Evolutionary conservation across 805 yeast genomes (phyloP), one percentile per base, ranked within the genome.

Genomic region (Ogataea degrootiae): DNA sequence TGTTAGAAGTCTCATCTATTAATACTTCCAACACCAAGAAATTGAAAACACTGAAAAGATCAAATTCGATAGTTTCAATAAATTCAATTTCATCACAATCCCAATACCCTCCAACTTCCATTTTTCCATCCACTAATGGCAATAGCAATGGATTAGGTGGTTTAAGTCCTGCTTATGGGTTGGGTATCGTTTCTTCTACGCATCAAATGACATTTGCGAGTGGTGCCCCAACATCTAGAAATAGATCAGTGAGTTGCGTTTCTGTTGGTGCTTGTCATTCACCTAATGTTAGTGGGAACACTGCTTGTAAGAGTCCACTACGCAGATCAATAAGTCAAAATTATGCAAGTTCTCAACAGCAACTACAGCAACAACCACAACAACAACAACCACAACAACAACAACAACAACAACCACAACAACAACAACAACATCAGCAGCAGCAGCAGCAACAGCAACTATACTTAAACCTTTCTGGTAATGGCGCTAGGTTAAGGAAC

Each of bases 31-130:
- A 51, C 21, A 59, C 64, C 3, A 62, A 61, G 49, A 58, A 58
- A 37, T 48, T 59, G 49, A 62, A 62, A 45, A 44, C 63, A 7
- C 33, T 61, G 26, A 58, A 54, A 46, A 49, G 68, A 42, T 57
- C 68, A 3, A 59, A 52, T 43, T 63, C 68, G 5, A 57, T 60
- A 9, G 57, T 57, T 12, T 63, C 67, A 2, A 34, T 61, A 35
- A 55, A 46, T 31, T 62, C 67, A 8, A 45, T 51, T 7, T 46
- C 56, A 1, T 55, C 61, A 6, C 48, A 53, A 34, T 51, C 57
- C 9, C 59, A 53, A 22, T 45, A 29, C 17, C 59, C 60, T 1
- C 59, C 62, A 6, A 2, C 31, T 9, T 26, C 31, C 31, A 6
- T 26, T 26, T 26, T 26, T 11, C 31, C 31, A 26, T 26, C 31